Base-by-base conservation (phyloP, 257 asterid species). In the Phtheirospermum japonicum region DNA sequence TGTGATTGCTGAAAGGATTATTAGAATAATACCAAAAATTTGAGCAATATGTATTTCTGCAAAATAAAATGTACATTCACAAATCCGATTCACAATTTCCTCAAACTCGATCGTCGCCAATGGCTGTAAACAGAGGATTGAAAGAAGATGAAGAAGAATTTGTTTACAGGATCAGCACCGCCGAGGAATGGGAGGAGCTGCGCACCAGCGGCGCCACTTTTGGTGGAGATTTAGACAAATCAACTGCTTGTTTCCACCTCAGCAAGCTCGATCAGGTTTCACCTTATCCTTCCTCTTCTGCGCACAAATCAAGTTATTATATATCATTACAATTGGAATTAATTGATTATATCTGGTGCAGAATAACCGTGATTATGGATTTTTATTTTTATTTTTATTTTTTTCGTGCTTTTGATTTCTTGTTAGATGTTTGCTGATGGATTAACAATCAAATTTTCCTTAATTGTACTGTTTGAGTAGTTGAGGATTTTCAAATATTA, bases 221-320 rank as follows among this genome's bases (percentile, higher is more conserved):
- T 31, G 98, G 98, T 10, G 83, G 95, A 59, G 57, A 79, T 52
- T 69, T 87, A 6, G 98, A 90, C 69, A 81, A 68, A 36, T 72
- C 89, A 53, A 79, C 94, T 61, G 84, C 70, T 19, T 87, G 77
- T 72, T 82, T 90, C 71, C 96, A 90, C 71, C 90, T 87, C 76
- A 87, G 96, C 80, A 83, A 59, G 40, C 93, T 85, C 68, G 30
- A 83, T 68, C 98, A 90, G 95, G 97, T 80, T 19, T 9, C n/a
- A 12, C 26, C 45, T n/a, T n/a, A n/a, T n/a, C n/a, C n/a, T n/a
- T n/a, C n/a, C n/a, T n/a, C n/a, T n/a, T n/a, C n/a, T n/a, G n/a
- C n/a, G n/a, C n/a, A n/a, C 68, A 9, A 45, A 39, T 48, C 52
- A 31, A 2, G 5, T 5, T 2, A 48, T 64, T 30, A 19, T 53